Evolutionary conservation across 371 early-diverging fungal species (phyloP).

Genomic region (Lichtheimia ornata): DNA sequence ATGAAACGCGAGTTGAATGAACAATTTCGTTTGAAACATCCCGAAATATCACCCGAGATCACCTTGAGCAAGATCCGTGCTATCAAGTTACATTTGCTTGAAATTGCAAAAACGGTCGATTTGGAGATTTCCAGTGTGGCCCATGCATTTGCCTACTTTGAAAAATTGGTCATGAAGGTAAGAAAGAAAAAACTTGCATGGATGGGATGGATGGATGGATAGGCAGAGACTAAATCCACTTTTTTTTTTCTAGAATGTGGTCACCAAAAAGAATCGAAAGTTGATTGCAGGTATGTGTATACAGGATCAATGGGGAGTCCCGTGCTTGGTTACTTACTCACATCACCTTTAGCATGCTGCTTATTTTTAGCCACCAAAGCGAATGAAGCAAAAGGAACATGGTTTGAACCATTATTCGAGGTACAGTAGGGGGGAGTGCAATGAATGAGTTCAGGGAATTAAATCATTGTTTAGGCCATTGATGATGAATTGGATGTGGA

Average conservation of each 20-base stretch:
- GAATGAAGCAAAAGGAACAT: constrained; percentile 80
- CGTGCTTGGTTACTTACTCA: not conserved
- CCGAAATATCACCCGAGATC: constrained; percentile 69
- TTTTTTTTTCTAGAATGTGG: constrained; percentile 49
- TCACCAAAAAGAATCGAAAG: constrained; percentile 78
- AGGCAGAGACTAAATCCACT: not conserved
- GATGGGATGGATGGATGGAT: not conserved
- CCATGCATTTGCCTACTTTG: constrained; percentile 87
- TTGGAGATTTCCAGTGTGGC: constrained; percentile 92
- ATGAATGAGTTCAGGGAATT: not conserved
- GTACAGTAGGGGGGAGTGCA: constrained; percentile 4
- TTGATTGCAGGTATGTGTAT: constrained; percentile 70
- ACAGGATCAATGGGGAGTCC: too few species aligned
- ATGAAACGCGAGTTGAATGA: constrained; percentile 73
- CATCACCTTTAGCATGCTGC: constrained; percentile 60
- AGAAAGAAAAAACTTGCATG: not conserved
- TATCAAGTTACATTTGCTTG: constrained; percentile 68
- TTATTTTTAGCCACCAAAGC: constrained; percentile 80
- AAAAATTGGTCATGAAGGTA: constrained; percentile 83
- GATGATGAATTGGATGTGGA: constrained; percentile 69
- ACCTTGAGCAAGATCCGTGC: constrained; percentile 81
- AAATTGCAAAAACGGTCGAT: constrained; percentile 50
- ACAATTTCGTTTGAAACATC: constrained; percentile 76
- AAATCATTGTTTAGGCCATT: constrained; percentile 26
- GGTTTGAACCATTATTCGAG: constrained; percentile 38